phyloP scores from a whole-genome alignment of 257 asterid species.

The Solanum chilense region DNA sequence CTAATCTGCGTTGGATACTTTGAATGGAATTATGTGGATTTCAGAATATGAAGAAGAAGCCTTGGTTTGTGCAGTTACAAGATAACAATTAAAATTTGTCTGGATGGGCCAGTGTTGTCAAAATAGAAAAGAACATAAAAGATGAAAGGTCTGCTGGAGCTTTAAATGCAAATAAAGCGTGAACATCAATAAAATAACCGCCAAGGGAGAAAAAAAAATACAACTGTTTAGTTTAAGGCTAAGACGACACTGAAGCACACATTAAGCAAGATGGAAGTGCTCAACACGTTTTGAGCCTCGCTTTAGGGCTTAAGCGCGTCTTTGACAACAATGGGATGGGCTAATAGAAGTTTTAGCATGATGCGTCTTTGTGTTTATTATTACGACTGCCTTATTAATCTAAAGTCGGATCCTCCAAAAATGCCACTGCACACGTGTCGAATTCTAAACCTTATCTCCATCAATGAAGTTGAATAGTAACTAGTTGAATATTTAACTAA shows the following conservation, averaged over 20 bases:
- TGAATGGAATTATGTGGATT: neutral
- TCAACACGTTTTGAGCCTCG: neutral
- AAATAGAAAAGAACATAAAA: neutral
- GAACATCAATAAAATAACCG: neutral
- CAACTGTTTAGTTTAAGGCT: neutral
- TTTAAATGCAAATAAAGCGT: neutral
- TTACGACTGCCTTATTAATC: neutral
- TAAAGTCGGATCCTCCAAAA: neutral
- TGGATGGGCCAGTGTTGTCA: neutral
- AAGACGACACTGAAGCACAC: neutral
- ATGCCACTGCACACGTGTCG: neutral
- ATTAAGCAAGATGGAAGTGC: neutral
- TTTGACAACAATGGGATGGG: neutral
- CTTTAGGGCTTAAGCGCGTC: neutral
- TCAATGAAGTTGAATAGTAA: neutral
- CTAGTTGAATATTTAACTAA: neutral
- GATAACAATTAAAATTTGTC: neutral
- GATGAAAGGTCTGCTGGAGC: neutral
- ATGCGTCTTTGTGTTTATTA: neutral
- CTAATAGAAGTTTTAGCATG: neutral
- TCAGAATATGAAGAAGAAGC: neutral
- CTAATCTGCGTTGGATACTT: neutral
- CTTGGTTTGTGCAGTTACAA: neutral
- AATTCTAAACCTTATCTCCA: neutral
- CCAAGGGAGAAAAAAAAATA: neutral